A percentile compares a stretch with the other conserved stretches of the same genome.
Conservation (phyloP, 495 filamentous ascomycete species). For the Cryomyces minteri region DNA sequence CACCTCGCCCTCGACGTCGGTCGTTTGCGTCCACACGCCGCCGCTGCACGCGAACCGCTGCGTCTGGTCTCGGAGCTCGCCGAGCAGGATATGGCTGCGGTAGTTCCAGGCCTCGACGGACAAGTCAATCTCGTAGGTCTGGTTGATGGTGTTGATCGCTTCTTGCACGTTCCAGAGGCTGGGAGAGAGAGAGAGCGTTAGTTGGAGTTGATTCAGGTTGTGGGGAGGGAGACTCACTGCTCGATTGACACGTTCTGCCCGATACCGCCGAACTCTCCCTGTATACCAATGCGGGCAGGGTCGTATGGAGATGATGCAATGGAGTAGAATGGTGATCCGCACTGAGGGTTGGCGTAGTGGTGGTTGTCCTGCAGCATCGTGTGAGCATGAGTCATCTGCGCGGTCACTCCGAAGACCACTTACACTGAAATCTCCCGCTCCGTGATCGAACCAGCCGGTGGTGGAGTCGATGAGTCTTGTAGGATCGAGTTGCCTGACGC, state of each 20-base stretch:
- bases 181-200: not conserved
- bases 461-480: constrained; percentile 40
- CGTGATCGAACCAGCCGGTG: constrained; percentile 43
- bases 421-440: constrained; percentile 37
- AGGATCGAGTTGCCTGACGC: constrained; percentile 35
- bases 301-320: constrained; percentile 36
- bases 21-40: constrained; percentile 47
- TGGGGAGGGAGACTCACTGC: constrained; percentile 15
- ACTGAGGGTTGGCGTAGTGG: constrained; percentile 53
- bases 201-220: not conserved
- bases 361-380: constrained; percentile 37
- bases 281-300: constrained; percentile 38
- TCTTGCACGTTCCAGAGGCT: constrained; percentile 35
- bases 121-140: constrained; percentile 45
- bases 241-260: constrained; percentile 40
- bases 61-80: constrained; percentile 39
- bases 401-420: not conserved
- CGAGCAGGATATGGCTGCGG: constrained; percentile 32
- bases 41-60: constrained; percentile 37
- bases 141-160: constrained; percentile 36
- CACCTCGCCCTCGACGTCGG: constrained; percentile 57
- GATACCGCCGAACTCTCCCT: constrained; percentile 51
- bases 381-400: not conserved
- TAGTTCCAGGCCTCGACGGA: constrained; percentile 45
- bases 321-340: constrained; percentile 46